Percentiles rank a stretch among this genome's conserved stretches.
Conservation (phyloP, 305 asterid genomes). For the Solanum hybrid region DNA sequence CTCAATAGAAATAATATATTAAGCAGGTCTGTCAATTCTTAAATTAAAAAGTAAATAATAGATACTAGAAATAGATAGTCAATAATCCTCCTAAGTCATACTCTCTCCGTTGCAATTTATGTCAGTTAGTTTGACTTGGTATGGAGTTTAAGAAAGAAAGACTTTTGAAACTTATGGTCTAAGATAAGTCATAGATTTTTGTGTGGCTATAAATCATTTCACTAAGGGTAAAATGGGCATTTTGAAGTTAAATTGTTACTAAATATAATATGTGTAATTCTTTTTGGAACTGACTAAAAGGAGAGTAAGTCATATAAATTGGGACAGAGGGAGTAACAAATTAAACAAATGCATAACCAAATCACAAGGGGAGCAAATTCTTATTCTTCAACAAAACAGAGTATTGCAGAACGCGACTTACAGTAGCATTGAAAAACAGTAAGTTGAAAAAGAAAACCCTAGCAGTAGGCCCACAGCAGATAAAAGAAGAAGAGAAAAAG, state of each 20-base stretch:
- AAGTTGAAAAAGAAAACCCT: background rate
- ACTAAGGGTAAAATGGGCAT: background rate
- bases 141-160: background rate
- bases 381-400: background rate
- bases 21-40: background rate
- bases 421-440: background rate
- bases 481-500: background rate
- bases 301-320: background rate
- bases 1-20: background rate
- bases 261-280: background rate
- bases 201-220: background rate
- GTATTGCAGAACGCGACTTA: background rate
- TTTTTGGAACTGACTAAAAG: background rate
- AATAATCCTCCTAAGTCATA: background rate
- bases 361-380: background rate
- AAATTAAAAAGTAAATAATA: background rate
- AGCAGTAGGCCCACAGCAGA: background rate
- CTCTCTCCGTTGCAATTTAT: background rate
- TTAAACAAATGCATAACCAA: background rate
- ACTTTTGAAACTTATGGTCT: background rate
- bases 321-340: background rate
- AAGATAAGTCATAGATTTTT: background rate
- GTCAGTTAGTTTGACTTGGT: background rate
- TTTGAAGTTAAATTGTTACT: background rate
- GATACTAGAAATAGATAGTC: background rate